Conservation (phyloP, 306 rosid genomes). For the Hylodesmum podocarpum region DNA sequence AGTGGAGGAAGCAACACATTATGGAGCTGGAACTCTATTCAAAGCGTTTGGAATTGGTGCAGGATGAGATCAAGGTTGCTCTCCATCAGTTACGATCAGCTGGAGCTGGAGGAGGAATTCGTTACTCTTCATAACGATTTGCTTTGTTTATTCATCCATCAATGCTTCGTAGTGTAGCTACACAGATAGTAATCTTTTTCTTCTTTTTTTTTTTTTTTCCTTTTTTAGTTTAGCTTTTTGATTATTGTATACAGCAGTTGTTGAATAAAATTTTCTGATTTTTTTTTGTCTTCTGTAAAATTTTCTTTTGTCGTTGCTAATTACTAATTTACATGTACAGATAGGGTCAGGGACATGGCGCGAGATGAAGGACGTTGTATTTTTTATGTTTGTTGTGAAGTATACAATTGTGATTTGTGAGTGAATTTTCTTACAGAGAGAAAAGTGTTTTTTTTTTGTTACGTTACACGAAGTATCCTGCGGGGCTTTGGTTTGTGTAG, state of each 20-base stretch:
- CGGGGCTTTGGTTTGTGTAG: background rate
- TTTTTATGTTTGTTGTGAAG: background rate
- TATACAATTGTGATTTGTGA: background rate
- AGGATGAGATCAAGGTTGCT: conserved; percentile 48
- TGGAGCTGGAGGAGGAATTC: conserved; percentile 29
- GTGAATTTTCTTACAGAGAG: background rate
- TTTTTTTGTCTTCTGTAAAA: conserved; percentile 2
- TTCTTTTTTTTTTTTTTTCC: background rate
- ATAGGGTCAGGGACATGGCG: background rate
- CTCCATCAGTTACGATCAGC: conserved; percentile 41
- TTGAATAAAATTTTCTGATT: conserved; percentile 22
- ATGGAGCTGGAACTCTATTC: conserved; percentile 57
- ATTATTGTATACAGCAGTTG: conserved; percentile 18
- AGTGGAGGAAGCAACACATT: conserved; percentile 60
- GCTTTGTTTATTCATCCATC: background rate
- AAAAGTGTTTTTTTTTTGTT: background rate
- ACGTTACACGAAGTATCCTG: background rate
- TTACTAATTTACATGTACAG: conserved; percentile 4
- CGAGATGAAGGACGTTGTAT: background rate
- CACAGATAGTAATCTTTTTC: background rate
- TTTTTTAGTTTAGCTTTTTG: background rate
- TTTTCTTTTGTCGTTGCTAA: background rate
- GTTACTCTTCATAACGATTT: background rate
- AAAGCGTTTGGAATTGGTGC: conserved; percentile 54
- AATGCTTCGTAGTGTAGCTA: conserved; percentile 4